Evolutionary conservation across 1,284 basidiomycete genomes (phyloP).

Genomic region (Schizophyllum amplum): DNA sequence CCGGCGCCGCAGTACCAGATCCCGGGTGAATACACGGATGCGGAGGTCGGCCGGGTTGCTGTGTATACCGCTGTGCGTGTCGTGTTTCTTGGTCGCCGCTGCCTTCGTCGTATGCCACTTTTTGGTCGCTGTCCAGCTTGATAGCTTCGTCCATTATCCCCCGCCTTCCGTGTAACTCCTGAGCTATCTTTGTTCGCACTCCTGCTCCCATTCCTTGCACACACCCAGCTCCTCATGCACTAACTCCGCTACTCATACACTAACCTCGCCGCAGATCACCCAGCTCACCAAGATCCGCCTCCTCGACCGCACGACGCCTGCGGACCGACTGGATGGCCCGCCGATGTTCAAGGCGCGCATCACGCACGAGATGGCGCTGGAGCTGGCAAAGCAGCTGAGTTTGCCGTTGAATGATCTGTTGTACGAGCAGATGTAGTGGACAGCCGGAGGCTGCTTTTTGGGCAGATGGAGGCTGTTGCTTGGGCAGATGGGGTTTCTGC

Average conservation of each 20-base stretch:
- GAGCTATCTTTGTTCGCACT: too few species aligned
- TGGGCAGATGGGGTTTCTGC: not conserved
- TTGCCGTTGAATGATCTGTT: conserved; percentile 64
- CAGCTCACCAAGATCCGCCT: conserved; percentile 66
- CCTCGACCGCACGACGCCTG: conserved; percentile 55
- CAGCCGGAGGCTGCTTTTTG: not conserved
- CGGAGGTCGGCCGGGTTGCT: conserved; percentile 55
- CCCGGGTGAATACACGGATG: conserved; percentile 59
- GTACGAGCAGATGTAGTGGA: conserved; percentile 46
- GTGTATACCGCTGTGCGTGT: conserved; percentile 46
- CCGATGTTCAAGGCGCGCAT: conserved; percentile 71
- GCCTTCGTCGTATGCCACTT: conserved; percentile 1
- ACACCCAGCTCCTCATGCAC: too few species aligned
- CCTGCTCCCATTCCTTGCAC: too few species aligned
- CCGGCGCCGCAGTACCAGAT: conserved; percentile 38
- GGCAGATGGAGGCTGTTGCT: not conserved
- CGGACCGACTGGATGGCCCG: conserved; percentile 62
- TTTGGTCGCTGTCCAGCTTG: conserved; percentile 2
- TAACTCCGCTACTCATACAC: not conserved
- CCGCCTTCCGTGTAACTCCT: too few species aligned
- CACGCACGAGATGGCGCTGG: conserved; percentile 54
- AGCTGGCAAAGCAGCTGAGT: conserved; percentile 55
- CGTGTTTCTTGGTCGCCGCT: too few species aligned
- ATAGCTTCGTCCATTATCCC: not conserved
- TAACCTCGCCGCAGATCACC: conserved; percentile 42